Conservation (phyloP, 495 filamentous ascomycete genomes). For the Penicillium cataractarum region DNA sequence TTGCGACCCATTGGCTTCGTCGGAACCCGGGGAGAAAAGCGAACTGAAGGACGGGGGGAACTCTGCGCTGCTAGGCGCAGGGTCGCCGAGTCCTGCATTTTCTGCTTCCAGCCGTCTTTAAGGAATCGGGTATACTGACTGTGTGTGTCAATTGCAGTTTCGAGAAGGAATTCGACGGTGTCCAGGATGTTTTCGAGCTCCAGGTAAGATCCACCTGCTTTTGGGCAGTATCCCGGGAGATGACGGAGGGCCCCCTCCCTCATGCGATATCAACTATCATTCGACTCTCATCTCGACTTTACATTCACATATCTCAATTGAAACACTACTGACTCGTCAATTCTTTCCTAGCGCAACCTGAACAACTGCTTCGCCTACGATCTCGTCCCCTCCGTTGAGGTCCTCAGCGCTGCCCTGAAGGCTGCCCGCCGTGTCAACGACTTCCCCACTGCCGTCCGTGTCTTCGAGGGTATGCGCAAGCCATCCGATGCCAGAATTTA, state of each 20-base stretch:
- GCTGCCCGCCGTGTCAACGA: slow-evolving; percentile 97
- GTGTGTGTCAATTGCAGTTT: slow-evolving; percentile 64
- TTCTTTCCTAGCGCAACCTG: slow-evolving; percentile 77
- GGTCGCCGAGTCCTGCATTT: slow-evolving; percentile 17
- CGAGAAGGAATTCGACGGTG: slow-evolving; percentile 97
- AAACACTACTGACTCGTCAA: background rate
- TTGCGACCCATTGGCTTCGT: slow-evolving; percentile 35
- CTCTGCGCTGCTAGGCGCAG: slow-evolving; percentile 14
- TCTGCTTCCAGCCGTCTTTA: slow-evolving; percentile 5
- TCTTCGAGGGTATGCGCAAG: slow-evolving; percentile 84
- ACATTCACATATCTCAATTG: background rate
- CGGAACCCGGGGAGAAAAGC: background rate
- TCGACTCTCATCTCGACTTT: background rate
- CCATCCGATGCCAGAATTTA: background rate
- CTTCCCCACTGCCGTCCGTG: slow-evolving; percentile 94
- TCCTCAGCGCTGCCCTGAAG: slow-evolving; percentile 86
- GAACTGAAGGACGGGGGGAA: slow-evolving; percentile 10
- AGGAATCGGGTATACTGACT: slow-evolving; percentile 24
- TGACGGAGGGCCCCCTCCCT: slow-evolving; percentile 1
- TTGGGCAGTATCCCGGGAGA: background rate
- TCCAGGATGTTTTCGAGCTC: slow-evolving; percentile 99
- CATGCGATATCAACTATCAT: slow-evolving; percentile 15
- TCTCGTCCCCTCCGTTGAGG: slow-evolving; percentile 91
- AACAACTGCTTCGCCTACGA: slow-evolving; percentile 99
- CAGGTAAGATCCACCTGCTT: slow-evolving; percentile 68